Percentiles rank a stretch among this genome's conserved stretches.
These are phyloP conservation scores for Hsuehochloa calcarea DNA, from an alignment of 176 grass and related monocot species.

Conservation along the genomic window DNA sequence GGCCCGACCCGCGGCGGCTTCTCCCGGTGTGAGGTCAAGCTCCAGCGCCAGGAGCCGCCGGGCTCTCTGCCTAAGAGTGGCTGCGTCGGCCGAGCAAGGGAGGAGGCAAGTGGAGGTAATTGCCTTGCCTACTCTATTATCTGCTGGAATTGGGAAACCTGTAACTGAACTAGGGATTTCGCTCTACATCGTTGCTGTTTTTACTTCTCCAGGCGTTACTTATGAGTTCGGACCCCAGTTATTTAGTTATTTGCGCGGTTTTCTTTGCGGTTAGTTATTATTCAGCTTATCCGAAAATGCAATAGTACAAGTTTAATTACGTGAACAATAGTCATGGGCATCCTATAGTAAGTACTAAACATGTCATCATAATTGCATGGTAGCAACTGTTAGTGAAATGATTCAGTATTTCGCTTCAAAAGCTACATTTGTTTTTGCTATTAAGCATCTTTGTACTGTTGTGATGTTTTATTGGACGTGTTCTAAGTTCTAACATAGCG, in stretches of 20 bases:
- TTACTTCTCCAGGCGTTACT: neutral
- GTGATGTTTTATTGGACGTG: neutral
- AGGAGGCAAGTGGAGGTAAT: slow-evolving; percentile 78
- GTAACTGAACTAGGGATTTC: neutral
- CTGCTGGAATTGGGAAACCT: neutral
- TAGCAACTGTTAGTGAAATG: neutral
- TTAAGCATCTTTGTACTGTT: neutral
- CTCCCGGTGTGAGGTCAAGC: slow-evolving; percentile 17
- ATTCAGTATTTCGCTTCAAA: neutral
- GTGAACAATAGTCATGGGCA: neutral
- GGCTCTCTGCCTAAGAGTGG: slow-evolving; percentile 23
- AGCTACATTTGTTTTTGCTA: neutral
- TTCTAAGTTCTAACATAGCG: neutral
- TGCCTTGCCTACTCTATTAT: neutral
- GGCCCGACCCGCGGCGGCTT: neutral
- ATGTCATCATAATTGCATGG: neutral
- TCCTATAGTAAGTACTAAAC: neutral
- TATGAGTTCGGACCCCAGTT: neutral
- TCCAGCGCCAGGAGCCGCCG: slow-evolving; percentile 19
- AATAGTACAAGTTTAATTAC: neutral
- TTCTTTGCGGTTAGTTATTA: neutral
- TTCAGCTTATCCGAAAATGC: neutral
- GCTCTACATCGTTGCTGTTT: neutral
- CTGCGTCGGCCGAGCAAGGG: slow-evolving; percentile 53
- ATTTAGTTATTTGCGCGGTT: neutral